Base-by-base conservation (phyloP, 192 early-diverging fungal genomes). In the Mortierella antarctica region DNA sequence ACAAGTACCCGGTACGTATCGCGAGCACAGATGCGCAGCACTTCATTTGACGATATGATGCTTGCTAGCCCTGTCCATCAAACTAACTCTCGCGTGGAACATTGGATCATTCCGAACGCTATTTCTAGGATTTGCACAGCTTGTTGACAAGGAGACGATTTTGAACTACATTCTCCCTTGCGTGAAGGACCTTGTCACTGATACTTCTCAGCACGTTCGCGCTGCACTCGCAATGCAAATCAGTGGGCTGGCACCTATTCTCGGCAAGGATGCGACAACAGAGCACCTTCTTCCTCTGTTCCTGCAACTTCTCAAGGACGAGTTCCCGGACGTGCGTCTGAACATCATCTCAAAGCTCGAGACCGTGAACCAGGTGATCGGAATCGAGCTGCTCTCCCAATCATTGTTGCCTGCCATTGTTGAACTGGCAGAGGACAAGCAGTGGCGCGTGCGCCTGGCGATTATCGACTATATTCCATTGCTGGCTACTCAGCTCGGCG, bases 381-480 rank as follows among this genome's bases (percentile, higher is more conserved):
- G 98, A 56, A 97, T 99, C 70, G 96, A 99, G 67, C 91, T 96
- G 40, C 87, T 99, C 46, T 98, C 98, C 49, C 97, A 99, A 74
- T 96, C 95, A 21, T 88, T 99, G 54, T 85, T 99, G 63, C 98
- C 98, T 9, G 98, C 98, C 13, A 98, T 99, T 78, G 93, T 99
- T 45, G 98, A 99, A 84, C 89, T 99, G 46, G 97, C 98, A 42
- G 97, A 99, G 86, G 98, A 99, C 85, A 98, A 99, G 88, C 98
- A 99, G 83, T 99, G 98, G 98, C 93, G 98, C 57, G 97, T 98
- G 65, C 95, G 98, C 21, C 85, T 98, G 84, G 98, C 98, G 7
- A 99, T 99, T 70, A 98, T 99, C 82, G 97, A 99, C 75, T 97
- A 99, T 75, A 97, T 99, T 78, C 98, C 98, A 20, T 88, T 98